These are phyloP conservation scores for Parmelia sp. DNA, from an alignment of 495 filamentous ascomycete species.

Conservation along the genomic window DNA sequence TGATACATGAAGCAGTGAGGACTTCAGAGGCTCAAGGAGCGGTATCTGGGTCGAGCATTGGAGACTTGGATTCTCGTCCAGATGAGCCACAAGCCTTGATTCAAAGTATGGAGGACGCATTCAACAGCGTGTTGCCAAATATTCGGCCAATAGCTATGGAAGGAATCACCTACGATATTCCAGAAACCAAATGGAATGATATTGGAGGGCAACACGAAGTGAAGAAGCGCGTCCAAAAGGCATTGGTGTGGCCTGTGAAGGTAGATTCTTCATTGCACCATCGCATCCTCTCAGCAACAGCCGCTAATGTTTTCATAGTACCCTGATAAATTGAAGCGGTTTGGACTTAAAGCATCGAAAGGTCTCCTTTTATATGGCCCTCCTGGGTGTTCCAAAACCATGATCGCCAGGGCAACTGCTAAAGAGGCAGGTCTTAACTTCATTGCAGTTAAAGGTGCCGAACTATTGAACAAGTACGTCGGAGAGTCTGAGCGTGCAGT, in stretches of 20 bases:
- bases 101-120: constrained; percentile 43
- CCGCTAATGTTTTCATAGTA: constrained; percentile 34
- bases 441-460: constrained; percentile 91
- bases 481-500: constrained; percentile 90
- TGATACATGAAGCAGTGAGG: constrained; percentile 42
- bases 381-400: constrained; percentile 92
- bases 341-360: constrained; percentile 62
- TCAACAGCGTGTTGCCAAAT: constrained; percentile 48
- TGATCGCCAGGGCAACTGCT: constrained; percentile 86
- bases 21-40: constrained; percentile 35
- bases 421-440: constrained; percentile 92
- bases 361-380: constrained; percentile 91
- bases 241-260: constrained; percentile 60
- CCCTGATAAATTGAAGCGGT: constrained; percentile 51
- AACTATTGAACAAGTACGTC: constrained; percentile 95
- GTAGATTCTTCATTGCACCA: constrained; percentile 33
- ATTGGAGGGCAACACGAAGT: constrained; percentile 84
- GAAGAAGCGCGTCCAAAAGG: constrained; percentile 60
- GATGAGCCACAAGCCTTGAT: constrained; percentile 17
- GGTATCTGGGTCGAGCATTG: constrained; percentile 23
- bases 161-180: constrained; percentile 81
- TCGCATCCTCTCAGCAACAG: background rate
- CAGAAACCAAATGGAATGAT: constrained; percentile 80
- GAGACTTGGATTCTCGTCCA: constrained; percentile 10
- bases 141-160: constrained; percentile 80